phyloP scores from a whole-genome alignment of 1,284 basidiomycete genomes.

The Puccinia novopanici region DNA sequence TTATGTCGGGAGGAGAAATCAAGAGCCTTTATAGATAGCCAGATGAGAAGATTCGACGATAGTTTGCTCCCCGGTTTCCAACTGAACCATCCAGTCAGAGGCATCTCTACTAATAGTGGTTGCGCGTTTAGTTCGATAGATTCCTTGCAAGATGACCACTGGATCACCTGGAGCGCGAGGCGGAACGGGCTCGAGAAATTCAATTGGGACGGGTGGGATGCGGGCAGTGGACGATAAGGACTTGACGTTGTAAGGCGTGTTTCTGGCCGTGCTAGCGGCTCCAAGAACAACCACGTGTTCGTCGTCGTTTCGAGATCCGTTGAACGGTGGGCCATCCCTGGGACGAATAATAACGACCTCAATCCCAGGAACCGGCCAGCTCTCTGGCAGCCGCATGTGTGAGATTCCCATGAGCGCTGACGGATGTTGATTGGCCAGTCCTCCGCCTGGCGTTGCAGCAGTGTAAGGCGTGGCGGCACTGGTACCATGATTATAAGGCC shows the following conservation, averaged over 20 bases:
- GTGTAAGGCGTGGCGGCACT: slow-evolving; percentile 54
- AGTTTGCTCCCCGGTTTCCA: slow-evolving; percentile 50
- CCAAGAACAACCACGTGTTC: slow-evolving; percentile 52
- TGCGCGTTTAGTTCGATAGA: slow-evolving; percentile 52
- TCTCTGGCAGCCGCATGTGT: slow-evolving; percentile 50
- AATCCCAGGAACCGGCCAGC: slow-evolving; percentile 47
- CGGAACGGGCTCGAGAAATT: slow-evolving; percentile 47
- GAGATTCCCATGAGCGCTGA: slow-evolving; percentile 51
- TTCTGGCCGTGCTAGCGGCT: neutral
- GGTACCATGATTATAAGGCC: slow-evolving; percentile 52
- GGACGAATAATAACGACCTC: slow-evolving; percentile 36
- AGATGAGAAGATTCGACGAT: slow-evolving; percentile 49
- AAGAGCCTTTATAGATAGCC: slow-evolving; percentile 44
- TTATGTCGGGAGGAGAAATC: neutral
- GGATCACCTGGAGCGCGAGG: slow-evolving; percentile 38
- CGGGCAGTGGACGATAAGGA: neutral
- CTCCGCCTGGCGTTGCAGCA: slow-evolving; percentile 53
- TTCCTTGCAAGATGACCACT: slow-evolving; percentile 53
- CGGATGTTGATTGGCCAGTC: slow-evolving; percentile 20
- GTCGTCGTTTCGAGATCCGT: slow-evolving; percentile 52
- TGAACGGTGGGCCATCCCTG: slow-evolving; percentile 48
- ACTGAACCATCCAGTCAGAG: slow-evolving; percentile 54
- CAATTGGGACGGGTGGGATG: slow-evolving; percentile 18
- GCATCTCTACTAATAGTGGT: slow-evolving; percentile 52
- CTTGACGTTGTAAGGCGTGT: neutral